These are phyloP conservation scores for Vinca minor DNA, from an alignment of 257 asterid genomes.

Conservation along the genomic window DNA sequence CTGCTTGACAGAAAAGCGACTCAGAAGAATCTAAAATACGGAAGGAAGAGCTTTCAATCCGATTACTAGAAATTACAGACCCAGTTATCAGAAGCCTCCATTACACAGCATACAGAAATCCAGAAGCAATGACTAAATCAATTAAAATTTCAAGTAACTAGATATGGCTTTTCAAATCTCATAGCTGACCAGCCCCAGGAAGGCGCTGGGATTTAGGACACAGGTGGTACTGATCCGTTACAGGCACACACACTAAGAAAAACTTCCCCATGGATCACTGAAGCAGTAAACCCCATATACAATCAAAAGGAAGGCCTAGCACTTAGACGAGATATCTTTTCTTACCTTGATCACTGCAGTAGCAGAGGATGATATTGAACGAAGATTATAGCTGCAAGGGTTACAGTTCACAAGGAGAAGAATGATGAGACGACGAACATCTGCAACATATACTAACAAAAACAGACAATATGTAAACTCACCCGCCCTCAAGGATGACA, in stretches of 20 bases:
- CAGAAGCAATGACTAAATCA: neutral
- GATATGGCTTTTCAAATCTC: neutral
- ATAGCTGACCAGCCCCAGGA: neutral
- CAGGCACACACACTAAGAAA: no score
- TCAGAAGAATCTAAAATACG: conserved; percentile 16
- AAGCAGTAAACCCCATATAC: no score
- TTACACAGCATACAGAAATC: neutral
- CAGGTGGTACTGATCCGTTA: neutral
- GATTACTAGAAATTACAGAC: neutral
- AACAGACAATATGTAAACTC: conserved; percentile 33
- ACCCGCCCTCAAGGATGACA: conserved; percentile 99
- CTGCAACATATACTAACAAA: conserved; percentile 7
- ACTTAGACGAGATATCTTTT: no score
- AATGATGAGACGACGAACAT: conserved; percentile 7
- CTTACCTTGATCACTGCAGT: conserved; percentile 82
- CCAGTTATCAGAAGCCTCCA: no score
- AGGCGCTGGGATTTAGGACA: no score
- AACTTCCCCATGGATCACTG: no score
- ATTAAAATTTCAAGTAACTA: neutral
- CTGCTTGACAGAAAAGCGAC: conserved; percentile 33
- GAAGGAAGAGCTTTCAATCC: neutral
- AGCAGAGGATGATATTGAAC: conserved; percentile 91
- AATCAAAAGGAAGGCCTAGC: no score
- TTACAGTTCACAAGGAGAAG: conserved; percentile 8
- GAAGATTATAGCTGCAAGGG: conserved; percentile 77